Conservation (phyloP, 192 early-diverging fungal genomes). For the Linnemannia exigua region DNA sequence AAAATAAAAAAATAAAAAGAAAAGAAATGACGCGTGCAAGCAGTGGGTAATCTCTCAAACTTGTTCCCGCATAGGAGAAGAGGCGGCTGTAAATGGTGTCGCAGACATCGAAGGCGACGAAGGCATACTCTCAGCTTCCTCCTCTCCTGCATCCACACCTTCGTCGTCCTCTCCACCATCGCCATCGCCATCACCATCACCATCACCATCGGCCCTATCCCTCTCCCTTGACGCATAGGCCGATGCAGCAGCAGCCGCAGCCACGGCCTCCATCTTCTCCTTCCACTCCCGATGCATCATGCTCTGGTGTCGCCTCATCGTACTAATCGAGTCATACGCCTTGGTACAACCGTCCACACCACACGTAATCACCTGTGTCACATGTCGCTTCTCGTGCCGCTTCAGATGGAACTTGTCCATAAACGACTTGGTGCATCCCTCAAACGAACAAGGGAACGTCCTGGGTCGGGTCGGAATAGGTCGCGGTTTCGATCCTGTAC, state of each 20-base stretch:
- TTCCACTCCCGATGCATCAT: slow-evolving; percentile 49
- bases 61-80: not conserved
- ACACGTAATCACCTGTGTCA: slow-evolving; percentile 49
- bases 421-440: slow-evolving; percentile 51
- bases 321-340: slow-evolving; percentile 54
- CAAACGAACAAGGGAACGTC: slow-evolving; percentile 44
- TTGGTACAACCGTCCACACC: slow-evolving; percentile 56
- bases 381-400: slow-evolving; percentile 49
- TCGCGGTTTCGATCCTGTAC: slow-evolving; percentile 27
- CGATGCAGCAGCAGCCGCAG: not conserved
- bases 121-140: not conserved
- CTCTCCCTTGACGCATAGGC: not conserved
- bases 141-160: not conserved
- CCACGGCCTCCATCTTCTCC: slow-evolving; percentile 18
- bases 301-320: slow-evolving; percentile 50
- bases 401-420: slow-evolving; percentile 57
- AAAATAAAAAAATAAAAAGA: slow-evolving; percentile 19
- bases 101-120: not conserved
- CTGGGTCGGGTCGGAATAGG: slow-evolving; percentile 34
- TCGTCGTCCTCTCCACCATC: not conserved
- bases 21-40: not conserved
- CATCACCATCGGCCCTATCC: not conserved
- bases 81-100: not conserved
- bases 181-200: not conserved
- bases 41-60: not conserved